Percentiles rank a stretch among this genome's conserved stretches.
Conservation (phyloP, 106 monocot genomes). For the Chionographis japonica region DNA sequence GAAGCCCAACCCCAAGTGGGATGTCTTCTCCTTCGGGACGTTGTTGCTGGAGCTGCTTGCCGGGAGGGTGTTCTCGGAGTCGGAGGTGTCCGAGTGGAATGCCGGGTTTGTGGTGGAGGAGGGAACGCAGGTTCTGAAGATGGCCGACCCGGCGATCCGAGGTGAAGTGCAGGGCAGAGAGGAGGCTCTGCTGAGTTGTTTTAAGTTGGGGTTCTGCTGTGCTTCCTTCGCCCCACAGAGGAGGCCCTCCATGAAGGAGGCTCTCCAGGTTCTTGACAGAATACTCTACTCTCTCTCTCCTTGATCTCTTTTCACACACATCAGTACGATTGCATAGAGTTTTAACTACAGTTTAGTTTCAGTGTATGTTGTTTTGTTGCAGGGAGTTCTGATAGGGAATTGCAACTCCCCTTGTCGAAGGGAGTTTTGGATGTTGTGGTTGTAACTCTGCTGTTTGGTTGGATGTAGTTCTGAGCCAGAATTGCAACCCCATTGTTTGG, state of each 20-base stretch:
- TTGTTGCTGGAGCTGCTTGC: conserved; percentile 71
- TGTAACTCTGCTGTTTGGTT: too few relatives aligned
- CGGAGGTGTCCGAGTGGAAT: conserved; percentile 65
- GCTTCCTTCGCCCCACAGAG: conserved; percentile 42
- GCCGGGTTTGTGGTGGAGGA: conserved; percentile 66
- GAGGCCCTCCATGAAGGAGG: conserved; percentile 93
- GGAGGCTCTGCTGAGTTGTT: conserved; percentile 57
- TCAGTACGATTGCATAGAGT: too few relatives aligned
- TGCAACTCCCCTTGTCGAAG: too few relatives aligned
- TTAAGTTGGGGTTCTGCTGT: conserved; percentile 78
- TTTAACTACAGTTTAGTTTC: too few relatives aligned
- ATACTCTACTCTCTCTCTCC: conserved; percentile 8
- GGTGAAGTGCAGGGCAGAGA: conserved; percentile 76
- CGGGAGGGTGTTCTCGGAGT: conserved; percentile 65
- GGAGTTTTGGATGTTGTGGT: too few relatives aligned
- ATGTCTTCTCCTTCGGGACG: conserved; percentile 82
- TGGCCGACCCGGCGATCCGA: conserved; percentile 72
- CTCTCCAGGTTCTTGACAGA: conserved; percentile 57
- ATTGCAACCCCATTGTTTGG: too few relatives aligned
- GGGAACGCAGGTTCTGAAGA: conserved; percentile 40
- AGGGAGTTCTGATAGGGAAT: too few relatives aligned
- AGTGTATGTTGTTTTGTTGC: too few relatives aligned
- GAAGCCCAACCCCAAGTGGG: conserved; percentile 77
- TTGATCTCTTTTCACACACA: too few relatives aligned
- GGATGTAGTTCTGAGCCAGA: too few relatives aligned